Evolutionary conservation across 2,329 filamentous ascomycete species (phyloP).

Genomic region (Aurifilum marmelostoma): DNA sequence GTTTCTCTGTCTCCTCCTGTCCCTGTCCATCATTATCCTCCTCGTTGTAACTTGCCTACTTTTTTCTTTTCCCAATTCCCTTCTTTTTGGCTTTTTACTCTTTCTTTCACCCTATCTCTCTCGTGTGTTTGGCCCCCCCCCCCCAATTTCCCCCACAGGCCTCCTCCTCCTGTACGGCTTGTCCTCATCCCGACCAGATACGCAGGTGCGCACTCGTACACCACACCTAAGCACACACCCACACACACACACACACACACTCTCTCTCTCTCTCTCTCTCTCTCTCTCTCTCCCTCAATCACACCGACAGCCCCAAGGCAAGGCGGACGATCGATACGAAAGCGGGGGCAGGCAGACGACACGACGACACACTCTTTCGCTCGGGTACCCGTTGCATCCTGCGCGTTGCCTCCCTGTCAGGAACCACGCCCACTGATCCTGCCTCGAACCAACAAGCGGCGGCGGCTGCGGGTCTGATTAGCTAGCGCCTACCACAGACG

Average conservation of each 20-base stretch:
- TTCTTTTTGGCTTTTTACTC: background rate
- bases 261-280: too few relatives aligned
- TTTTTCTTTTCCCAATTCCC: background rate
- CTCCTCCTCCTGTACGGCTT: background rate
- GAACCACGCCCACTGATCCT: conserved; percentile 3
- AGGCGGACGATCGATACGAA: background rate
- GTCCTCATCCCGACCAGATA: background rate
- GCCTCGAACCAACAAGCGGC: background rate
- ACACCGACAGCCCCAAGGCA: background rate
- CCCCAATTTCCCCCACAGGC: background rate
- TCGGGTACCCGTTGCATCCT: conserved; percentile 7
- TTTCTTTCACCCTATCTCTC: background rate
- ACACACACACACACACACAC: background rate
- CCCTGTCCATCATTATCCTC: background rate
- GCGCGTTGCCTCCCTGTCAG: background rate
- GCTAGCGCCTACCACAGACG: background rate
- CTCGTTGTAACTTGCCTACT: background rate
- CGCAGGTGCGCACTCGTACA: background rate
- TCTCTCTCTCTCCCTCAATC: too few relatives aligned
- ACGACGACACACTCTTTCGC: conserved; percentile 1
- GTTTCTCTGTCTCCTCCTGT: background rate
- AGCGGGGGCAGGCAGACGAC: conserved; percentile 1
- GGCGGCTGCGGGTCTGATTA: background rate
- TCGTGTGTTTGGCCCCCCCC: background rate
- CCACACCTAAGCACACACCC: background rate